Evolutionary conservation across 2,329 filamentous ascomycete genomes (phyloP).

Genomic region (Microcyclospora pomicola): DNA sequence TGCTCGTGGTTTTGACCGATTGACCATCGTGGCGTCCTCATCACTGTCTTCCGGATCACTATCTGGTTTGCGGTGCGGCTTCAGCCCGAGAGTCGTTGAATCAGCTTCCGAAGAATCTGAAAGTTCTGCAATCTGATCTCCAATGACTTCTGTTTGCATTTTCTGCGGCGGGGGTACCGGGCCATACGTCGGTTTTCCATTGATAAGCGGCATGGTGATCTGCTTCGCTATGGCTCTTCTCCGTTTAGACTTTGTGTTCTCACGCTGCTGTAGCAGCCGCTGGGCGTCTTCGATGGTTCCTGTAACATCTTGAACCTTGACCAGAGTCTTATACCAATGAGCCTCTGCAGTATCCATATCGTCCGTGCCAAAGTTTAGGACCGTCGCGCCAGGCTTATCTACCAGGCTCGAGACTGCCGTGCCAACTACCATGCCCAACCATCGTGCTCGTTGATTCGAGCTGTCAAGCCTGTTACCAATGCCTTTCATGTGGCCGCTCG

Average conservation of each 20-base stretch:
- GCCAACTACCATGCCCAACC: slow-evolving; percentile 79
- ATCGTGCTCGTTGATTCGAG: slow-evolving; percentile 59
- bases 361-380: slow-evolving; percentile 71
- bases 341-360: slow-evolving; percentile 63
- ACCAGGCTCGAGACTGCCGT: slow-evolving; percentile 54
- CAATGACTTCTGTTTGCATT: slow-evolving; percentile 17
- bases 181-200: slow-evolving; percentile 20
- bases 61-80: slow-evolving; percentile 71
- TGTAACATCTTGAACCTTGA: slow-evolving; percentile 46
- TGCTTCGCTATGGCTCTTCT: slow-evolving; percentile 1
- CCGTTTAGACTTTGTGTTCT: neutral
- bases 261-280: slow-evolving; percentile 13
- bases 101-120: slow-evolving; percentile 10
- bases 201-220: slow-evolving; percentile 9
- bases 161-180: slow-evolving; percentile 15
- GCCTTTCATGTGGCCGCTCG: slow-evolving; percentile 57
- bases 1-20: slow-evolving; percentile 65
- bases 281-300: slow-evolving; percentile 43
- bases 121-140: slow-evolving; percentile 21
- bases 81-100: slow-evolving; percentile 48
- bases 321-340: slow-evolving; percentile 57
- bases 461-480: slow-evolving; percentile 76
- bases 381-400: slow-evolving; percentile 48
- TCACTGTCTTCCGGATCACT: slow-evolving; percentile 85
- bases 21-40: slow-evolving; percentile 77